These are phyloP conservation scores for Yarrowia alimentaria DNA, from an alignment of 805 yeast species.

Conservation along the genomic window DNA sequence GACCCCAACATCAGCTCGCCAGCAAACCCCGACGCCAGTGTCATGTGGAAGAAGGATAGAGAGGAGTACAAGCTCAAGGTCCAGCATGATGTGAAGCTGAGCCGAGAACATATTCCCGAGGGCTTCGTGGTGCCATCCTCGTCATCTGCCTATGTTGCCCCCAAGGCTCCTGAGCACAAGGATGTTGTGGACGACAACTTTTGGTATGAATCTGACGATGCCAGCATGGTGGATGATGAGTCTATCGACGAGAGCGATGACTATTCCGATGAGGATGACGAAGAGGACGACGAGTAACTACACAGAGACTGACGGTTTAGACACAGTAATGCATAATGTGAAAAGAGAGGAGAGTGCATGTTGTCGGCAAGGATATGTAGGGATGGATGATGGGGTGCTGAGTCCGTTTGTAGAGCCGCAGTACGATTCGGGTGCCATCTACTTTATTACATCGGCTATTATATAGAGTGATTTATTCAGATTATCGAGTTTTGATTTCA, in stretches of 20 bases:
- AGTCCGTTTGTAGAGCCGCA: too few species aligned
- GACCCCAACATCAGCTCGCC: slow-evolving; percentile 94
- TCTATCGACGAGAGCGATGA: slow-evolving; percentile 45
- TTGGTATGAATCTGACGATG: slow-evolving; percentile 75
- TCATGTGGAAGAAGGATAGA: slow-evolving; percentile 79
- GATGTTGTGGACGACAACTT: slow-evolving; percentile 76
- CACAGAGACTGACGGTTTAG: slow-evolving; percentile 19
- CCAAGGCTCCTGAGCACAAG: slow-evolving; percentile 41
- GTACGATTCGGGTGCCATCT: too few species aligned
- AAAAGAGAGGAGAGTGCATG: too few species aligned
- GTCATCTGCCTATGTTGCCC: slow-evolving; percentile 54
- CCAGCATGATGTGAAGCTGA: slow-evolving; percentile 64
- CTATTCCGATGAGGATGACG: slow-evolving; percentile 18
- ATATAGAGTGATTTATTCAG: too few species aligned
- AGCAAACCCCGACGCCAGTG: slow-evolving; percentile 95
- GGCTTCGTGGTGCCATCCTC: slow-evolving; percentile 80
- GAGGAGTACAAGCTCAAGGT: slow-evolving; percentile 74
- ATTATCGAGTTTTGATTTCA: too few species aligned
- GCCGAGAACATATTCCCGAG: slow-evolving; percentile 80
- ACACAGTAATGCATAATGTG: slow-evolving; percentile 22
- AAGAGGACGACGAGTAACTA: slow-evolving; percentile 7
- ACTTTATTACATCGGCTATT: too few species aligned
- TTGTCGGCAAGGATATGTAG: too few species aligned
- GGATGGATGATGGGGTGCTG: too few species aligned
- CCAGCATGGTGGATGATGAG: slow-evolving; percentile 46